Evolutionary conservation across 345 rosid species (phyloP).

Genomic region (Eucalyptus tenuipes): DNA sequence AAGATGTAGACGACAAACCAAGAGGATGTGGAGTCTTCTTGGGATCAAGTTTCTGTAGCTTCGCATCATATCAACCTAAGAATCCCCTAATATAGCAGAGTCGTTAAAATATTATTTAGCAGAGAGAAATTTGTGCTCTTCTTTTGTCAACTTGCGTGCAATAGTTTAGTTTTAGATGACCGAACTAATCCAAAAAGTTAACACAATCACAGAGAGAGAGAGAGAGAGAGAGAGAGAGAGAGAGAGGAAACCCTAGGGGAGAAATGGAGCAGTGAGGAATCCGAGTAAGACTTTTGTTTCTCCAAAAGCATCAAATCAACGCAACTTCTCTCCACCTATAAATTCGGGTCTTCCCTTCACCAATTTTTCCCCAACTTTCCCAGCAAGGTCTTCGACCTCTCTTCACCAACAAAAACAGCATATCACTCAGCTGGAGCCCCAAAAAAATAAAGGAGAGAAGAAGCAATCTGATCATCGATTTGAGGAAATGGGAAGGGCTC

Average conservation of each 20-base stretch:
- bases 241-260: not conserved
- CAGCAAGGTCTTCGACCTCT: not conserved
- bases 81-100: not conserved
- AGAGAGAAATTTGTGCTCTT: not conserved
- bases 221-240: slow-evolving; percentile 3
- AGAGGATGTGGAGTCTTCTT: not conserved
- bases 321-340: slow-evolving; percentile 17
- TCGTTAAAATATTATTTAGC: not conserved
- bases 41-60: not conserved
- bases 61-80: not conserved
- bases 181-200: slow-evolving; percentile 69
- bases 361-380: not conserved
- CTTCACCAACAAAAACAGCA: not conserved
- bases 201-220: not conserved
- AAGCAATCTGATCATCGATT: not conserved
- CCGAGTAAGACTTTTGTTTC: slow-evolving; percentile 21
- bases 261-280: not conserved
- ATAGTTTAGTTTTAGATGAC: not conserved
- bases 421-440: not conserved
- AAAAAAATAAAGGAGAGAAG: not conserved
- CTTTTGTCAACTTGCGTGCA: not conserved
- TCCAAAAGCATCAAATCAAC: slow-evolving; percentile 11
- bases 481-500: slow-evolving; percentile 81
- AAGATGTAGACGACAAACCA: not conserved
- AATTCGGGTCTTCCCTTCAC: slow-evolving; percentile 10